phyloP scores from a whole-genome alignment of 164 flowering plant genomes.

The Berberis vulgaris region DNA sequence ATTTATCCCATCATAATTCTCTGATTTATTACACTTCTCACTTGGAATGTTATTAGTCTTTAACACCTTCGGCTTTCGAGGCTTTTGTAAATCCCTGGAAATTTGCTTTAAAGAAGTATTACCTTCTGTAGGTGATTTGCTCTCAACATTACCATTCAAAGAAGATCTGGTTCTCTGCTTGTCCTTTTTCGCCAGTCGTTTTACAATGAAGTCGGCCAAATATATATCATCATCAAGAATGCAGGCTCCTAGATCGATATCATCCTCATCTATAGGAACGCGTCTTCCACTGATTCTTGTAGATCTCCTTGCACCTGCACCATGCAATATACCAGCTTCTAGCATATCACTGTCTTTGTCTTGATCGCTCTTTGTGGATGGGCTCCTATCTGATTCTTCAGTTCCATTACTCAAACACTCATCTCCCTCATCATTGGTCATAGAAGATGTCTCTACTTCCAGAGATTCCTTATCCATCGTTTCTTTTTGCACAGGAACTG shows the following conservation, averaged over 20 bases:
- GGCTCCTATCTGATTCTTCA: conserved; percentile 2
- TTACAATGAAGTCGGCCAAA: not conserved
- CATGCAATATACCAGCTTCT: not conserved
- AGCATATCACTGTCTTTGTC: not conserved
- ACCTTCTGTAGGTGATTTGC: not conserved
- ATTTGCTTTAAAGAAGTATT: not conserved
- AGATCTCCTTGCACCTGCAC: conserved; percentile 9
- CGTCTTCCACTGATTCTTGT: conserved; percentile 8
- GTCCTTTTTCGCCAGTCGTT: not conserved
- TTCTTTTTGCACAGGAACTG: not conserved
- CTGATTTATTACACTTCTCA: not conserved
- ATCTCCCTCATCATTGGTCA: conserved; percentile 7
- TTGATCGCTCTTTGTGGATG: not conserved
- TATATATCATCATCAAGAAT: not conserved
- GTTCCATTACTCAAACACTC: conserved; percentile 6
- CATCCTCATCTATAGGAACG: conserved; percentile 1
- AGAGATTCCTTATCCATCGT: not conserved
- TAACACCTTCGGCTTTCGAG: not conserved
- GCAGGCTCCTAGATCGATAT: conserved; percentile 3
- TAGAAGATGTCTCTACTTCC: conserved; percentile 5
- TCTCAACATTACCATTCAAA: not conserved
- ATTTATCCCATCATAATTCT: conserved; percentile 5
- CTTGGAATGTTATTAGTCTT: not conserved
- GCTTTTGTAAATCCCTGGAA: not conserved
- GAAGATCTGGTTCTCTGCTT: not conserved